A percentile compares a stretch with the other conserved stretches of the same genome.
phyloP scores from a whole-genome alignment of 2,329 filamentous ascomycete genomes.

The Aspergillus bombycis region DNA sequence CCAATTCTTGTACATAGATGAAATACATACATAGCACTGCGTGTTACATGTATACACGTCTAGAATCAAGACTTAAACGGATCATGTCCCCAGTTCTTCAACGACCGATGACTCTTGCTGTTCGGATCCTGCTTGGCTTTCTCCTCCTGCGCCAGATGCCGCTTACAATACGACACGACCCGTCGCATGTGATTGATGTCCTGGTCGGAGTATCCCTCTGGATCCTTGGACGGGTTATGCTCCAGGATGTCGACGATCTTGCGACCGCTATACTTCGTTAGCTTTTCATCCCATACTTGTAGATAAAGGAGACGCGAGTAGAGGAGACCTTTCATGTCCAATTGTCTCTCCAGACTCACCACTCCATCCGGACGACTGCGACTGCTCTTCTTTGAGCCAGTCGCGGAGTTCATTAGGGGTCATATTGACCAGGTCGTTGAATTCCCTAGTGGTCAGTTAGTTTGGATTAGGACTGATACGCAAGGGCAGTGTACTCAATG shows the following conservation, averaged over 20 bases:
- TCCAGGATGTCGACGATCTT: constrained; percentile 67
- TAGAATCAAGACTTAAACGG: constrained; percentile 44
- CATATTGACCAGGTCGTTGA: constrained; percentile 71
- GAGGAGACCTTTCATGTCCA: constrained; percentile 59
- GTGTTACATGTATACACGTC: no score
- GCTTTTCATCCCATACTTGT: no score
- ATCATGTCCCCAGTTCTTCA: constrained; percentile 67
- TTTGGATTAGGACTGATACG: constrained; percentile 1
- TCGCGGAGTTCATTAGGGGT: constrained; percentile 60
- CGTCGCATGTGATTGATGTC: constrained; percentile 64
- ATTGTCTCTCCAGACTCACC: constrained; percentile 66
- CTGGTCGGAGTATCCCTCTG: constrained; percentile 59
- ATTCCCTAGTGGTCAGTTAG: constrained; percentile 52
- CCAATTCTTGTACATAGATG: no score
- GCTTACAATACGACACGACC: constrained; percentile 67
- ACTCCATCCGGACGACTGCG: constrained; percentile 61
- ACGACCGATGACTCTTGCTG: constrained; percentile 59
- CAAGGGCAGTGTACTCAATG: constrained; percentile 42
- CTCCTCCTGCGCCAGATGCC: constrained; percentile 67
- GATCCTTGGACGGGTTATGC: constrained; percentile 62
- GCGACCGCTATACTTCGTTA: constrained; percentile 52
- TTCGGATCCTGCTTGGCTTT: constrained; percentile 59
- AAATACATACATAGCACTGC: no score
- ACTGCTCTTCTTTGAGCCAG: constrained; percentile 65
- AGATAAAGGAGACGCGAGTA: neutral